These are phyloP conservation scores for Erodium maritimum DNA, from an alignment of 345 rosid genomes.

Conservation along the genomic window DNA sequence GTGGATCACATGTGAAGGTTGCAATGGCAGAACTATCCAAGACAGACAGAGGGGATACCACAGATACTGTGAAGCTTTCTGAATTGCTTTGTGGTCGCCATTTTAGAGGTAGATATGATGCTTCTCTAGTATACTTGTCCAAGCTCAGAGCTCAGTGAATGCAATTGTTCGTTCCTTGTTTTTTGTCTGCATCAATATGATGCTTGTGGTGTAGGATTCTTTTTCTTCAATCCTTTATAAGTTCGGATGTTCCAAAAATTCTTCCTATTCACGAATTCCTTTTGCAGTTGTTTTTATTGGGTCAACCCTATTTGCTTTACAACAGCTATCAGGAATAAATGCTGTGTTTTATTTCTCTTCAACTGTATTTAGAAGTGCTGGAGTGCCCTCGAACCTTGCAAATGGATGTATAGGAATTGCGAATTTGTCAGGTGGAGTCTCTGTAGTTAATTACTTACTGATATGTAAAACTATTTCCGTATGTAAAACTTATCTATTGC, in stretches of 20 bases:
- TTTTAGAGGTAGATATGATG: constrained; percentile 55
- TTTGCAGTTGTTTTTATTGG: constrained; percentile 99
- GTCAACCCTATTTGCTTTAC: constrained; percentile 99
- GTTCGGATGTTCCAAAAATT: constrained; percentile 12
- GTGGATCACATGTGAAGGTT: constrained; percentile 62
- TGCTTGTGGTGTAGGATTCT: constrained; percentile 2
- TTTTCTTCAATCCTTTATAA: no score
- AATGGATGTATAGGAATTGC: constrained; percentile 66
- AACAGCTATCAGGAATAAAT: constrained; percentile 99
- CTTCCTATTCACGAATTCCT: constrained; percentile 64
- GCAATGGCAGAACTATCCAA: constrained; percentile 75
- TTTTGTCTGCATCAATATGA: constrained; percentile 4
- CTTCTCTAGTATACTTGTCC: not conserved
- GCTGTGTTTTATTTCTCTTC: constrained; percentile 98
- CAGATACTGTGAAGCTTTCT: constrained; percentile 46
- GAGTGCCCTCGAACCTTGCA: constrained; percentile 73
- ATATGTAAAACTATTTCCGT: constrained; percentile 2
- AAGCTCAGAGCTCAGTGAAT: constrained; percentile 10
- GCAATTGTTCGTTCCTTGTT: constrained; percentile 6
- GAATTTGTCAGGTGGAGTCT: constrained; percentile 56
- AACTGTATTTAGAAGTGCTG: constrained; percentile 87
- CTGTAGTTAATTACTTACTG: constrained; percentile 4
- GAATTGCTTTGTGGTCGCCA: constrained; percentile 75
- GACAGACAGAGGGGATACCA: constrained; percentile 57
- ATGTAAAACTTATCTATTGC: not conserved